Percentiles rank a stretch among this genome's conserved stretches.
Evolutionary conservation across 108 stramenopile genomes (phyloP).

Genomic region (Pseudonitzschia pungens): DNA sequence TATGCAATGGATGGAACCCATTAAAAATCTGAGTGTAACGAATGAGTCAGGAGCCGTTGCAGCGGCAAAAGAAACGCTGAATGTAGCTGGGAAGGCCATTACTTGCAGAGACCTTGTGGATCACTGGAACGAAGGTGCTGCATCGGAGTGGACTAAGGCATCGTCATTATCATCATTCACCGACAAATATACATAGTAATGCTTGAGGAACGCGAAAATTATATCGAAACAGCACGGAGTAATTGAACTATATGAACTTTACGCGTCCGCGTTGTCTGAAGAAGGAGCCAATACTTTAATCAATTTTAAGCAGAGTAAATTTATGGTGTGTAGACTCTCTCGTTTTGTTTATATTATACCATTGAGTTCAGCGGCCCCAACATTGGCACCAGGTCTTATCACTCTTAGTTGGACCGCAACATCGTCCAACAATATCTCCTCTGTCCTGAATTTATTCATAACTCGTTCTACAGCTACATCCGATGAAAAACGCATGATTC

Average conservation of each 20-base stretch:
- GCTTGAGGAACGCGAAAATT: background rate
- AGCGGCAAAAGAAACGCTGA: background rate
- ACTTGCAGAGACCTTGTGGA: slow-evolving; percentile 36
- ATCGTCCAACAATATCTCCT: slow-evolving; percentile 85
- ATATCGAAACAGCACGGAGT: too few relatives aligned
- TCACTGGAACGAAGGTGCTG: slow-evolving; percentile 37
- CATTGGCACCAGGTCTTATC: slow-evolving; percentile 46
- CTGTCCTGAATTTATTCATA: slow-evolving; percentile 50
- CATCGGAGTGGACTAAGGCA: slow-evolving; percentile 20
- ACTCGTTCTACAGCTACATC: slow-evolving; percentile 65
- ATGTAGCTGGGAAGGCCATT: background rate
- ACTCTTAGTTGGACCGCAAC: slow-evolving; percentile 77
- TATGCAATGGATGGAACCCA: slow-evolving; percentile 40
- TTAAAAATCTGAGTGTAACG: slow-evolving; percentile 16
- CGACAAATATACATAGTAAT: background rate
- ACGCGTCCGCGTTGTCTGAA: too few relatives aligned
- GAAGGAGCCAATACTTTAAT: too few relatives aligned
- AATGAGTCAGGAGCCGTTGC: slow-evolving; percentile 21
- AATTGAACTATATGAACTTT: too few relatives aligned
- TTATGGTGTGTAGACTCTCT: too few relatives aligned
- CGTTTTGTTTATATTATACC: background rate
- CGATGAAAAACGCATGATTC: slow-evolving; percentile 65
- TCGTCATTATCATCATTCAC: background rate
- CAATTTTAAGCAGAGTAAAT: too few relatives aligned
- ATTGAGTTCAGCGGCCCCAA: background rate